Base-by-base conservation (phyloP, 768 basidiomycete genomes). In the Pulveroboletus sp. region DNA sequence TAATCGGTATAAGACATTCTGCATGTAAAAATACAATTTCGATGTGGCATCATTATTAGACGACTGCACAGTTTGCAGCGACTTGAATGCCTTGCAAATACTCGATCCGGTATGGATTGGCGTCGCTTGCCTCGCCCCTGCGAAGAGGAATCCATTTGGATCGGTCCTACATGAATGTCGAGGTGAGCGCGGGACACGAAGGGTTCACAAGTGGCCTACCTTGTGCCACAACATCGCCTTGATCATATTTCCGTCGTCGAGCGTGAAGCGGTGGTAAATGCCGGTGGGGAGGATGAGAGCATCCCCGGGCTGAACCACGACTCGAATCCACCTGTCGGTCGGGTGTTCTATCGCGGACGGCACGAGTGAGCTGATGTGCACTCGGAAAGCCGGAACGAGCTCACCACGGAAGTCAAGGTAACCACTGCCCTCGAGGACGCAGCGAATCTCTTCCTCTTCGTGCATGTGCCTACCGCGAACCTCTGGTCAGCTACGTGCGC, bases 401-500 rank as follows among this genome's bases (percentile, higher is more conserved):
- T 47, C 56, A 89, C 89, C 89, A 50, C 93, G 79, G 32, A 97
- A 79, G 58, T 97, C 94, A 63, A 95, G 96, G 75, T 82, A 98
- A 0, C 92, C 93, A 34, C 80, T 82, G 17, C 94, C 94, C 1
- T 78, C 75, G 35, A 92, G 76, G 58, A 94, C 81, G 60, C 89
- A 97, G 6, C 93, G 76, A 61, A 94, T 95, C 69, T 97, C 93
- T 62, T 97, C 93, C 59, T 96, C 94, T 68, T 96, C 92, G 59
- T 96, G 94, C 75, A 97, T 79, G 58, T 29, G 27, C 12, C 27
- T 29, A n/a, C n/a, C n/a, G n/a, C n/a, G n/a, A n/a, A n/a, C n/a
- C n/a, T n/a, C n/a, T n/a, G n/a, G n/a, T n/a, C n/a, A n/a, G n/a
- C n/a, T n/a, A n/a, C n/a, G n/a, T n/a, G n/a, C n/a, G n/a, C n/a